A percentile compares a stretch with the other conserved stretches of the same genome.
phyloP scores from a whole-genome alignment of 2,329 filamentous ascomycete genomes.

The Neofusicoccum sp. region DNA sequence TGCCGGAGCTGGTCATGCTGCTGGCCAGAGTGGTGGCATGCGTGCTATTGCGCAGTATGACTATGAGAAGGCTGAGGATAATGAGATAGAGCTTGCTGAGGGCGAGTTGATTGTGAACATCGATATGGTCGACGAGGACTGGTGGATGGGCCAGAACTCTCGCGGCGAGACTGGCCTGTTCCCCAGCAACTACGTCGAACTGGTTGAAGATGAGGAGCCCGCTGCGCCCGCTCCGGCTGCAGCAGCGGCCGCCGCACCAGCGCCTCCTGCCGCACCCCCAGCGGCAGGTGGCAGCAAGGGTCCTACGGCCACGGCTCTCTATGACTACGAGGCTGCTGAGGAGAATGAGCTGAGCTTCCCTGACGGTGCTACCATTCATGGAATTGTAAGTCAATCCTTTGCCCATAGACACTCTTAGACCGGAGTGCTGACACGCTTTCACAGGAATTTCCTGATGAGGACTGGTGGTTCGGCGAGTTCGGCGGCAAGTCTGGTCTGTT shows the following conservation, averaged over 20 bases:
- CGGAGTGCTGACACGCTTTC: background rate
- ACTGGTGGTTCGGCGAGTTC: constrained; percentile 96
- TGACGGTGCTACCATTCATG: constrained; percentile 79
- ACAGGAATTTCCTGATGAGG: constrained; percentile 93
- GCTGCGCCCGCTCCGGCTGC: constrained; percentile 35
- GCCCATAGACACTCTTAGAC: background rate
- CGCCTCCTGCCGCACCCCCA: constrained; percentile 32
- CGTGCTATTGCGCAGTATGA: constrained; percentile 86
- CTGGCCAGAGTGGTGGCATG: constrained; percentile 57
- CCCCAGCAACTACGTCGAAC: constrained; percentile 95
- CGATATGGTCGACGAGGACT: constrained; percentile 96
- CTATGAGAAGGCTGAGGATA: constrained; percentile 97
- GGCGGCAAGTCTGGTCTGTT: constrained; percentile 82
- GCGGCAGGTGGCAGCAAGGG: constrained; percentile 42
- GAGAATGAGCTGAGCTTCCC: constrained; percentile 88
- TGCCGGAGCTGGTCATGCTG: constrained; percentile 37
- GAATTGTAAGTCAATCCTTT: constrained; percentile 62
- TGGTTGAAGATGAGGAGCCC: constrained; percentile 66
- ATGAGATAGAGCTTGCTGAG: constrained; percentile 89
- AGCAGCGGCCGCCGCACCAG: constrained; percentile 37
- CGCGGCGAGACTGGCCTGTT: constrained; percentile 86
- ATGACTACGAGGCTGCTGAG: constrained; percentile 96
- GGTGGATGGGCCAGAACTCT: constrained; percentile 95
- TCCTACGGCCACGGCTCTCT: constrained; percentile 79
- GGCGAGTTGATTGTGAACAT: constrained; percentile 89